Conservation (phyloP, 495 filamentous ascomycete genomes). For the Achaetomiella virescens region DNA sequence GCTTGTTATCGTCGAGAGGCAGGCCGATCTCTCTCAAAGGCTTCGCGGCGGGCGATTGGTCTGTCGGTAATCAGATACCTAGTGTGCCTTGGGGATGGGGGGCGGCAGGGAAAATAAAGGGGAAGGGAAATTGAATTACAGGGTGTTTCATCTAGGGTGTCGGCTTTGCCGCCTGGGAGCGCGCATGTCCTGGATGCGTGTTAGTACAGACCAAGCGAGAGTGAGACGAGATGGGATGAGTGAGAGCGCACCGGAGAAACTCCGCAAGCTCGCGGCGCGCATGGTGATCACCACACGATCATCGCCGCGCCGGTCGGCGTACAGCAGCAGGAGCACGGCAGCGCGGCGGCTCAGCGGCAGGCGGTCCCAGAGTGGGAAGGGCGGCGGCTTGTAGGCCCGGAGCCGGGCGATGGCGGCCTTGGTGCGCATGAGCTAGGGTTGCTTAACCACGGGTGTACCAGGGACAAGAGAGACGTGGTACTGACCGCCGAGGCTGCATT, state of each 20-base stretch:
- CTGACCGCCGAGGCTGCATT: constrained; percentile 51
- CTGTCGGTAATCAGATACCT: constrained; percentile 25
- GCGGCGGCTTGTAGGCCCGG: constrained; percentile 58
- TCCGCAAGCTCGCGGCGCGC: constrained; percentile 65
- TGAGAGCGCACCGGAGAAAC: constrained; percentile 42
- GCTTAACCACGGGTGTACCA: background rate
- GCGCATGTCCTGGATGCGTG: constrained; percentile 64
- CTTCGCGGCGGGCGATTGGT: constrained; percentile 83
- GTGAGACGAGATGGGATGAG: background rate
- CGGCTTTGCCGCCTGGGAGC: constrained; percentile 70
- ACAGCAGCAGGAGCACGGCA: constrained; percentile 78
- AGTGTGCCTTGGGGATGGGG: too few species aligned
- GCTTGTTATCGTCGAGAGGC: constrained; percentile 53
- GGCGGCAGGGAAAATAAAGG: background rate
- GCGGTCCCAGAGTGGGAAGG: constrained; percentile 47
- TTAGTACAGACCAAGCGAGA: background rate
- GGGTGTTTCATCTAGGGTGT: constrained; percentile 42
- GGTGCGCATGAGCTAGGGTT: constrained; percentile 8
- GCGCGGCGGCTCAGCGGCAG: constrained; percentile 68
- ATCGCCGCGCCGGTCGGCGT: constrained; percentile 70
- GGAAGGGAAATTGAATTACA: constrained; percentile 26
- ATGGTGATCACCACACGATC: constrained; percentile 81
- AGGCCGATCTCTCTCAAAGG: constrained; percentile 87
- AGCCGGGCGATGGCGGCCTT: constrained; percentile 74
- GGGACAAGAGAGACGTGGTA: constrained; percentile 20